Percentiles rank a stretch among this genome's conserved stretches.
These are phyloP conservation scores for Chlamydomonas eustigma DNA, from an alignment of 139 green algal genomes.

Conservation along the genomic window DNA sequence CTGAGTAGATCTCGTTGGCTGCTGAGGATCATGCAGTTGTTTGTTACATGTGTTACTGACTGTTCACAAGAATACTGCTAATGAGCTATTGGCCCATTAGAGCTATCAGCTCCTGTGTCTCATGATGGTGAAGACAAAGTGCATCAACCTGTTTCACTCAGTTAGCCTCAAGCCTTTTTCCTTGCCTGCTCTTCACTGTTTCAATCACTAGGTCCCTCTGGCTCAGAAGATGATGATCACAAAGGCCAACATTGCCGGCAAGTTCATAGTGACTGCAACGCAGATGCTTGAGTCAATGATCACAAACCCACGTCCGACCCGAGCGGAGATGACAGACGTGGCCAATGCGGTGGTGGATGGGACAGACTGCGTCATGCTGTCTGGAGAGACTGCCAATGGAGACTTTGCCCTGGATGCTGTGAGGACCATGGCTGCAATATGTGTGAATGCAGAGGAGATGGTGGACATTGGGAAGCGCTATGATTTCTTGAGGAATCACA, in stretches of 20 bases:
- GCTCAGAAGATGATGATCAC: conserved; percentile 79
- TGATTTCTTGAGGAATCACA: conserved; percentile 55
- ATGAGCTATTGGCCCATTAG: too few relatives aligned
- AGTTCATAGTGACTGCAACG: conserved; percentile 61
- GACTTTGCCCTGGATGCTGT: conserved; percentile 61
- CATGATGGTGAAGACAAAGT: too few relatives aligned
- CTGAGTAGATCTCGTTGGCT: too few relatives aligned
- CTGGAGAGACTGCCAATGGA: conserved; percentile 72
- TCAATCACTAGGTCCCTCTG: conserved; percentile 52
- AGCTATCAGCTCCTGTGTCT: too few relatives aligned
- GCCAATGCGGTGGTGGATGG: conserved; percentile 80
- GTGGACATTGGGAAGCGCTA: conserved; percentile 54
- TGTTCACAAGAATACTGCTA: too few relatives aligned
- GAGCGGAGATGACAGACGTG: conserved; percentile 75
- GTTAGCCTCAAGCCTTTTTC: too few relatives aligned
- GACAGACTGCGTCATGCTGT: conserved; percentile 65
- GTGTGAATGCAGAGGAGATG: conserved; percentile 63
- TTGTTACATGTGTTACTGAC: too few relatives aligned
- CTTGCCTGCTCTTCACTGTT: too few relatives aligned
- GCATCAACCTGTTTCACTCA: too few relatives aligned
- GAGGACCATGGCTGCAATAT: conserved; percentile 67
- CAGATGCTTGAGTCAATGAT: conserved; percentile 72
- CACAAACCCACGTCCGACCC: conserved; percentile 52
- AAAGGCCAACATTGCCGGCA: conserved; percentile 74
- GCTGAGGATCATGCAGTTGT: too few relatives aligned